Conservation (phyloP, 140 eudicot genomes). For the Flaveria floridana region DNA sequence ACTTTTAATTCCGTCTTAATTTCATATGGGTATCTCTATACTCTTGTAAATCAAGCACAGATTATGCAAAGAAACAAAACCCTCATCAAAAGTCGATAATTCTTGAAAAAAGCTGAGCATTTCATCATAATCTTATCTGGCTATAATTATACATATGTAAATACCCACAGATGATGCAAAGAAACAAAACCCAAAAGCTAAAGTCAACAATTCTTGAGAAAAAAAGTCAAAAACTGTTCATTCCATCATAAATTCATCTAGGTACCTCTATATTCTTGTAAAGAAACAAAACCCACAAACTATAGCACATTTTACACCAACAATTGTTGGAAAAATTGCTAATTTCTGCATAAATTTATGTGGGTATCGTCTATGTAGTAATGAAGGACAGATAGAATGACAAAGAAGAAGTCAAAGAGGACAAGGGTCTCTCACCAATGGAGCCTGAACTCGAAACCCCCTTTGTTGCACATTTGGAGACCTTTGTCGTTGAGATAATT, state of each 20-base stretch:
- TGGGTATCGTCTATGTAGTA: neutral
- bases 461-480: conserved; percentile 69
- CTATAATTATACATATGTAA: conserved; percentile 5
- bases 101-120: neutral
- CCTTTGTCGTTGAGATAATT: conserved; percentile 51
- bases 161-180: conserved; percentile 16
- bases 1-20: conserved; percentile 7
- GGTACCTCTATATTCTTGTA: conserved; percentile 28
- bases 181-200: conserved; percentile 8
- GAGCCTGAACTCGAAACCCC: conserved; percentile 82
- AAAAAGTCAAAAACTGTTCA: conserved; percentile 30
- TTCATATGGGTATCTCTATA: conserved; percentile 30
- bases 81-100: neutral
- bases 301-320: neutral
- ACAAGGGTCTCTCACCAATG: conserved; percentile 58
- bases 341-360: conserved; percentile 18
- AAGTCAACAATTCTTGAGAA: conserved; percentile 15
- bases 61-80: conserved; percentile 18
- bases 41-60: neutral
- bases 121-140: conserved; percentile 32
- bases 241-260: conserved; percentile 34
- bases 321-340: neutral
- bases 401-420: conserved; percentile 30
- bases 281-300: conserved; percentile 26
- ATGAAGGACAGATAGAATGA: neutral